phyloP scores from a whole-genome alignment of 1,284 basidiomycete species.

The Leucoagaricus sp. region DNA sequence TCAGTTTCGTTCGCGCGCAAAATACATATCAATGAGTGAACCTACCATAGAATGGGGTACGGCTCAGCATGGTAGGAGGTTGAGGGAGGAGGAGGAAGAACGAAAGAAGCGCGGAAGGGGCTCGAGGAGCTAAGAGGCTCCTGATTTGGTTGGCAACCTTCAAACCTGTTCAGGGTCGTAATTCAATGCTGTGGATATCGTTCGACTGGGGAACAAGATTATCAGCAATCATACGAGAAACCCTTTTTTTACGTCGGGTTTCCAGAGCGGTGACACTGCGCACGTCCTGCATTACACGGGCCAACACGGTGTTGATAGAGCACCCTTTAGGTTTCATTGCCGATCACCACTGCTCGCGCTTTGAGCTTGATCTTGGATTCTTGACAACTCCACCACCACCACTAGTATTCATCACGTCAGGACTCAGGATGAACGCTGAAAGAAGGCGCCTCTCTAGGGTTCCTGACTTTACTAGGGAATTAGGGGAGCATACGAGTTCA shows the following conservation, averaged over 20 bases:
- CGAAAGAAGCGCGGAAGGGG: not conserved
- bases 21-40: not conserved
- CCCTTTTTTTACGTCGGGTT: too few relatives aligned
- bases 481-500: not conserved
- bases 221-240: not conserved
- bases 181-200: not conserved
- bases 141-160: conserved; percentile 2
- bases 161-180: conserved; percentile 9
- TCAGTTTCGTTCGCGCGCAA: not conserved
- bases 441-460: too few relatives aligned
- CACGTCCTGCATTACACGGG: too few relatives aligned
- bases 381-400: not conserved
- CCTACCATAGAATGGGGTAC: conserved; percentile 21
- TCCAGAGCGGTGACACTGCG: too few relatives aligned
- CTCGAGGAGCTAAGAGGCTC: not conserved
- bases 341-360: too few relatives aligned
- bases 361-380: not conserved
- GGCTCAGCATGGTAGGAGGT: conserved; percentile 9
- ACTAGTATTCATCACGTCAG: not conserved
- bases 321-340: too few relatives aligned
- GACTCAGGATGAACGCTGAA: not conserved
- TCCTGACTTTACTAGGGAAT: not conserved
- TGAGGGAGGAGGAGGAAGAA: not conserved
- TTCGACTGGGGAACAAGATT: not conserved
- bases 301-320: too few relatives aligned